These are phyloP conservation scores for Trypanosoma melophagium DNA, from an alignment of 208 protist species.

Conservation along the genomic window DNA sequence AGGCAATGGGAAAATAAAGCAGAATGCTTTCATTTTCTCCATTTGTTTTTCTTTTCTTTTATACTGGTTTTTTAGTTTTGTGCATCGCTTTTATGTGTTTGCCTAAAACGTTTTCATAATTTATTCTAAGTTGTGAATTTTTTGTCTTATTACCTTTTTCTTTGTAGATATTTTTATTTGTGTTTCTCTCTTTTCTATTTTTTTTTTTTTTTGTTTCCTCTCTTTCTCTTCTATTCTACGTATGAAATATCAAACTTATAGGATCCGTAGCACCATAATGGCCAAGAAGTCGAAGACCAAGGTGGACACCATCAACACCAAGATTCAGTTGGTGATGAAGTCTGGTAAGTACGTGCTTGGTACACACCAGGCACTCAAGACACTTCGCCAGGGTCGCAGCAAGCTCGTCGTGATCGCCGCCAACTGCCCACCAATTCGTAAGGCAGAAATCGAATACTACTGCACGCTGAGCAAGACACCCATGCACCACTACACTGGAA, in stretches of 20 bases:
- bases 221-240: conserved; percentile 13
- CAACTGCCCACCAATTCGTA: conserved; percentile 98
- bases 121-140: not conserved
- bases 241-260: conserved; percentile 15
- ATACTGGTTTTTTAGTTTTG: too few relatives aligned
- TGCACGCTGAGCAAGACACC: conserved; percentile 98
- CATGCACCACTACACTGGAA: conserved; percentile 99
- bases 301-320: conserved; percentile 98
- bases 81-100: too few relatives aligned
- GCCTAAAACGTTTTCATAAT: too few relatives aligned
- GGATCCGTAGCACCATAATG: conserved; percentile 53
- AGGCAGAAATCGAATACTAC: conserved; percentile 99
- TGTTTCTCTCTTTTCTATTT: conserved; percentile 12
- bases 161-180: not conserved
- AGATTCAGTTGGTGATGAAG: conserved; percentile 99
- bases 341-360: conserved; percentile 99
- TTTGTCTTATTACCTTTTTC: not conserved
- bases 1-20: conserved; percentile 7
- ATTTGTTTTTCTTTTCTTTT: conserved; percentile 10
- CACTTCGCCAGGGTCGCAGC: conserved; percentile 95
- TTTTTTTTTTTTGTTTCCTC: conserved; percentile 13
- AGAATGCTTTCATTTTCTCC: not conserved
- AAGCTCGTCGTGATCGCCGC: conserved; percentile 98
- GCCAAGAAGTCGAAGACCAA: conserved; percentile 96
- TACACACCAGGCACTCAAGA: conserved; percentile 97